A percentile compares a stretch with the other conserved stretches of the same genome.
phyloP scores from a whole-genome alignment of 805 yeast species.

The Wickerhamiella alocasiicola region DNA sequence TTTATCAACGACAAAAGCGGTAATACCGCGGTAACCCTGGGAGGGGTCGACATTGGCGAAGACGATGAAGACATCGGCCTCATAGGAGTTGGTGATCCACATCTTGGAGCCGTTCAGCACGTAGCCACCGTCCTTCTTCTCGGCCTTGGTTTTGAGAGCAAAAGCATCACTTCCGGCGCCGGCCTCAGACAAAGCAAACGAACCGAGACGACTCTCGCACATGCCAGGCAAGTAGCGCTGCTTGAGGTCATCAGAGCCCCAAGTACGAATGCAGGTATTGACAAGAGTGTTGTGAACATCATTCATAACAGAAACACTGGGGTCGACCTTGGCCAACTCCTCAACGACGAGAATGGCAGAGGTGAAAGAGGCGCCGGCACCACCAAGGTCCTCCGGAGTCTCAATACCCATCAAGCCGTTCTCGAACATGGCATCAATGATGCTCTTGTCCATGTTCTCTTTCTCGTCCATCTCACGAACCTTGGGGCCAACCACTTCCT shows the following conservation, averaged over 20 bases:
- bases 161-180: conserved; percentile 35
- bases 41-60: conserved; percentile 33
- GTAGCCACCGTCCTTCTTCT: conserved; percentile 30
- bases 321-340: conserved; percentile 35
- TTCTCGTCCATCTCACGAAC: conserved; percentile 29
- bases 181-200: conserved; percentile 32
- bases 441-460: conserved; percentile 20
- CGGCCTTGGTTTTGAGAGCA: conserved; percentile 32
- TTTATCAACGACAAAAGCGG: conserved; percentile 33
- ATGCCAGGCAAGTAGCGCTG: conserved; percentile 32
- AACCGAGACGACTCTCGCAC: conserved; percentile 28
- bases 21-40: conserved; percentile 34
- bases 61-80: conserved; percentile 32
- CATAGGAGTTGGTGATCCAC: conserved; percentile 37
- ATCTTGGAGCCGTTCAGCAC: conserved; percentile 32
- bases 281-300: conserved; percentile 37
- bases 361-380: conserved; percentile 35
- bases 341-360: conserved; percentile 35
- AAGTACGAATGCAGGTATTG: conserved; percentile 31
- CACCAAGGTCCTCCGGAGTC: conserved; percentile 36
- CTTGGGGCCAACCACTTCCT: conserved; percentile 30
- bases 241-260: conserved; percentile 29
- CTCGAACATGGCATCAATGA: conserved; percentile 23
- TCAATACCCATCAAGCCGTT: conserved; percentile 36
- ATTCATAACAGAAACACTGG: conserved; percentile 32